These are phyloP conservation scores for Fraxinus baroniana DNA, from an alignment of 305 asterid genomes.

Conservation along the genomic window DNA sequence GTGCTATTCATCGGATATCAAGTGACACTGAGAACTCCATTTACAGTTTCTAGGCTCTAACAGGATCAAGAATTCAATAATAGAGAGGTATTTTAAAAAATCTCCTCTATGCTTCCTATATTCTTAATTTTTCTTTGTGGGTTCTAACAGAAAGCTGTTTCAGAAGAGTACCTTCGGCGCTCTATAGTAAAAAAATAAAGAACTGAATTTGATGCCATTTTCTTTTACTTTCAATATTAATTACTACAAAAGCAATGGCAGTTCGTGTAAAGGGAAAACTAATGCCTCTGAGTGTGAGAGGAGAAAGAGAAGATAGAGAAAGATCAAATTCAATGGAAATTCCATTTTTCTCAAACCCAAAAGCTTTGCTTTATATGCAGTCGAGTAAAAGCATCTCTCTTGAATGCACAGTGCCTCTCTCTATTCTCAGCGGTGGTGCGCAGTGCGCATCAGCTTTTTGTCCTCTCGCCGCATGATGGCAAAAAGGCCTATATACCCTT, in stretches of 20 bases:
- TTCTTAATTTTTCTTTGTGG: neutral
- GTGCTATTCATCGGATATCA: constrained; percentile 41
- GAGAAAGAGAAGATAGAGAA: neutral
- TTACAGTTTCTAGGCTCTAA: constrained; percentile 9
- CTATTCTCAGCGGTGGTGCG: constrained; percentile 26
- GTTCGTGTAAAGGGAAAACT: constrained; percentile 4
- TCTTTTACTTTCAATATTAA: constrained; percentile 4
- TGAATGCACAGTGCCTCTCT: constrained; percentile 24
- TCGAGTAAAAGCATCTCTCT: constrained; percentile 22
- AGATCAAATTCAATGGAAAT: constrained; percentile 6
- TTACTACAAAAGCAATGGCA: neutral
- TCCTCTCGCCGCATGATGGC: constrained; percentile 29
- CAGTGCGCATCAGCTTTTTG: constrained; percentile 25
- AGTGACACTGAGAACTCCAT: constrained; percentile 52
- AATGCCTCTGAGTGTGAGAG: neutral
- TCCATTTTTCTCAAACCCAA: constrained; percentile 18
- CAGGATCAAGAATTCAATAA: constrained; percentile 10
- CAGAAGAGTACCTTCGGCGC: constrained; percentile 72
- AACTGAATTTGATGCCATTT: constrained; percentile 49
- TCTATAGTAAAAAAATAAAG: constrained; percentile 34
- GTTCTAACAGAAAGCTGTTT: constrained; percentile 55
- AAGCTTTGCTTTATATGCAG: constrained; percentile 28
- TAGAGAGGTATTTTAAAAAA: neutral
- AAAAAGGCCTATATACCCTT: constrained; percentile 34
- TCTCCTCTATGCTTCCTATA: neutral